These are phyloP conservation scores for Beauveria sp. DNA, from an alignment of 2,329 filamentous ascomycete genomes.

Conservation along the genomic window DNA sequence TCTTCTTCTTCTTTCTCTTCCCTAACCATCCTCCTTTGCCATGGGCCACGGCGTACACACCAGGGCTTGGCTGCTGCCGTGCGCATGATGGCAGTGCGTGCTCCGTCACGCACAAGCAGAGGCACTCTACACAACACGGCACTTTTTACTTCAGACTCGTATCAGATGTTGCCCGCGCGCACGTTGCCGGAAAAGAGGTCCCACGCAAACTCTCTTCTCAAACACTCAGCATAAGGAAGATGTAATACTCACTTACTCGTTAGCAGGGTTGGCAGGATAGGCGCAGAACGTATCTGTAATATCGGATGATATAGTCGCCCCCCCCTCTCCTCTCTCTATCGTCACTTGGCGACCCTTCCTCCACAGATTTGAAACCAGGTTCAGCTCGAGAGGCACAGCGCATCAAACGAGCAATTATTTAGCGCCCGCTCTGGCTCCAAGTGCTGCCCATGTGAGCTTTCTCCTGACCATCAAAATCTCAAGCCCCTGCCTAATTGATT, in stretches of 20 bases:
- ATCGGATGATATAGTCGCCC: conserved; percentile 1
- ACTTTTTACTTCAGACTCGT: neutral
- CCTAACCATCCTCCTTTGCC: too few species aligned
- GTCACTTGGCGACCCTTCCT: conserved; percentile 1
- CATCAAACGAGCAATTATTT: neutral
- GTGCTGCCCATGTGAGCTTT: neutral
- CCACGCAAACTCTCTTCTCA: neutral
- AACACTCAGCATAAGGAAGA: neutral
- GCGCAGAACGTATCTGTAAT: neutral
- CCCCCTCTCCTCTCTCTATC: neutral
- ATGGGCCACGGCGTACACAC: too few species aligned
- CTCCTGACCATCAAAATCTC: neutral
- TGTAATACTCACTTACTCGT: too few species aligned
- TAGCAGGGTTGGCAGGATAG: neutral
- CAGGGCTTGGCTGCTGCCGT: neutral
- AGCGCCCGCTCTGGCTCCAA: neutral
- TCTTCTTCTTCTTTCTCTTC: too few species aligned
- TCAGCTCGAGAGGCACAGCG: neutral
- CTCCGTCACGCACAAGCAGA: neutral
- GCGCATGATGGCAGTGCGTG: neutral
- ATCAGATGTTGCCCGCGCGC: neutral
- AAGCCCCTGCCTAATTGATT: neutral
- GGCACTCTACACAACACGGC: neutral
- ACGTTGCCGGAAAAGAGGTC: neutral
- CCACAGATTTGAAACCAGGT: conserved; percentile 6